Base-by-base conservation (phyloP, 257 asterid species). In the Haberlea rhodopensis region DNA sequence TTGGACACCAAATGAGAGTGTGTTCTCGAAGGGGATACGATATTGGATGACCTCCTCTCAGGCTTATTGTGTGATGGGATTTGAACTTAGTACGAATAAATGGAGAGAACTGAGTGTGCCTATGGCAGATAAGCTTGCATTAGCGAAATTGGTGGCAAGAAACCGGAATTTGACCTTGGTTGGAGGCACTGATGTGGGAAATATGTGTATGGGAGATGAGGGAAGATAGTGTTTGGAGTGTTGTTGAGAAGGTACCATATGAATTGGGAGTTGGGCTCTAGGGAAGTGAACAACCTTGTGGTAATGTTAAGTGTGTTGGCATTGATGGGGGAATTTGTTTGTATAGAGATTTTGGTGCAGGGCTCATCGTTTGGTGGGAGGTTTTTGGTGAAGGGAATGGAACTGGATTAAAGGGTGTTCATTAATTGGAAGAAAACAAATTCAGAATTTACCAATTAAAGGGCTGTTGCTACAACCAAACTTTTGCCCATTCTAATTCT, bases 21-120 rank as follows among this genome's bases (percentile, higher is more conserved):
- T 84, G 18, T 67, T 49, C 63, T 77, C 78, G 5, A 53, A 75
- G 3, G 95, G 96, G 21, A 15, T 71, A 10, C 72, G 88, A 0
- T 88, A 91, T 19, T 91, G 96, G 98, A 80, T 88, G 79, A 91
- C 94, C 0, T 88, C 94, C 0, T 95, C 96, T 2, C 72, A 96
- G 27, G 96, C 85, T 2, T 88, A 86, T 68, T 84, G 88, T 56
- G 75, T 88, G 54, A 79, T 88, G 87, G 91, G 90, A 22, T 79
- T 80, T 32, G 84, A 80, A 31, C 72, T 88, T n/a, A 55, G 11
- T 32, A 72, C 83, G 0, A 76, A 74, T 24, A 66, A 23, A 6
- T 88, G 98, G 96, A 71, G 75, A 62, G 95, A 84, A 53, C 8
- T 81, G 60, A 71, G 81, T 16, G 98, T 84, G 5, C 98, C 98